Conservation (phyloP, 441 rosid species). For the Arabidopsis hybrid region DNA sequence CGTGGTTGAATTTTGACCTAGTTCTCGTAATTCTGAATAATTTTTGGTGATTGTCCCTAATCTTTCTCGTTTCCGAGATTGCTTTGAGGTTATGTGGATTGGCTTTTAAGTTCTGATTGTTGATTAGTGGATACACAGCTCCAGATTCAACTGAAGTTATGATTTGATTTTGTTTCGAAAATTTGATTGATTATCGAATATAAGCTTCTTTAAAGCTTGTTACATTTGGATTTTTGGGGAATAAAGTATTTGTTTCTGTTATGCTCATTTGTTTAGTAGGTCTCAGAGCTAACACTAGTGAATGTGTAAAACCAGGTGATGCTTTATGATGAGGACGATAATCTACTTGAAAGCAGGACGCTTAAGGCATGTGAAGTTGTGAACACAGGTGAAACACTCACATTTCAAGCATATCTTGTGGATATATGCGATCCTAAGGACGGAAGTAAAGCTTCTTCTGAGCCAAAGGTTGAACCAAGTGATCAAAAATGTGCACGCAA, state of each 20-base stretch:
- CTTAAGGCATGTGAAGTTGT: conserved; percentile 65
- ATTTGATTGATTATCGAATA: conserved; percentile 3
- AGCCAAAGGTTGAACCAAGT: conserved; percentile 34
- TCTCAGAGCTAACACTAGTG: conserved; percentile 10
- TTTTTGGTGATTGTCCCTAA: too few relatives aligned
- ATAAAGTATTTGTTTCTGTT: conserved; percentile 2
- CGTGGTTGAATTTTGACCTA: too few relatives aligned
- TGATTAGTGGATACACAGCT: neutral
- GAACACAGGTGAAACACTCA: conserved; percentile 60
- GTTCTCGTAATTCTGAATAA: too few relatives aligned
- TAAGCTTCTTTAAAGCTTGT: neutral
- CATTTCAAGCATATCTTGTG: conserved; percentile 69
- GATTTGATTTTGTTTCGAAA: neutral
- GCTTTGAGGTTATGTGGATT: conserved; percentile 3
- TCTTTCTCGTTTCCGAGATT: neutral
- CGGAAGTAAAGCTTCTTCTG: conserved; percentile 36
- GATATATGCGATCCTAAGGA: conserved; percentile 73
- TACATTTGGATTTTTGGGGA: neutral
- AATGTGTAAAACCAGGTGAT: conserved; percentile 52
- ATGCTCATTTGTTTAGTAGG: conserved; percentile 1
- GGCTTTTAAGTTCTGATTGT: neutral
- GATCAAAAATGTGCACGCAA: conserved; percentile 41
- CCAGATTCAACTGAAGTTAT: neutral
- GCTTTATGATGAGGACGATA: conserved; percentile 77
- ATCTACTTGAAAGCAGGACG: conserved; percentile 74